A percentile compares a stretch with the other conserved stretches of the same genome.
phyloP scores from a whole-genome alignment of 768 basidiomycete species.

The Lyophyllum shimeji region DNA sequence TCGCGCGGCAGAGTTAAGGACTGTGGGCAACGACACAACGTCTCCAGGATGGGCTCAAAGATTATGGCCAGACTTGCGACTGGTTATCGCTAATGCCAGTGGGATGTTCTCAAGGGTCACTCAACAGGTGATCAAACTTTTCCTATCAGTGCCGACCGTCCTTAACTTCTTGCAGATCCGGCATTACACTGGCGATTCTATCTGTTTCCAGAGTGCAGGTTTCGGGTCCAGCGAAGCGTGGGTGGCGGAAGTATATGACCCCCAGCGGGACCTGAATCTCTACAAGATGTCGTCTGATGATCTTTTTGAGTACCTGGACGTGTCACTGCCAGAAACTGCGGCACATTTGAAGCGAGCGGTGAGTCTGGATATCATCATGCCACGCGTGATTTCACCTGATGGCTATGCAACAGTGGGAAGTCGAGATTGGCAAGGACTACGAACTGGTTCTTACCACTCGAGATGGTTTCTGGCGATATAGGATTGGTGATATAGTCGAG shows the following conservation, averaged over 20 bases:
- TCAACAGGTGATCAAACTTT: not conserved
- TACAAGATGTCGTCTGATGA: conserved; percentile 9
- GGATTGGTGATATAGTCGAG: conserved; percentile 9
- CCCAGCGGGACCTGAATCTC: not conserved
- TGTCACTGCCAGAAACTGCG: not conserved
- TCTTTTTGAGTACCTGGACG: conserved; percentile 9
- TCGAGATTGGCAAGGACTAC: conserved; percentile 4
- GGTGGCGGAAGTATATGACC: conserved; percentile 2
- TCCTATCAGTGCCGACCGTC: not conserved
- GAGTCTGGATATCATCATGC: not conserved
- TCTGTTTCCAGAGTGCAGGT: conserved; percentile 3
- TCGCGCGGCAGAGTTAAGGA: conserved; percentile 5
- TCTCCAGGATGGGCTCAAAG: conserved; percentile 6
- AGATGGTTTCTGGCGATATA: conserved; percentile 13
- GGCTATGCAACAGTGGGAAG: conserved; percentile 3
- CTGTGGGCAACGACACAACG: not conserved
- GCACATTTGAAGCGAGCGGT: not conserved
- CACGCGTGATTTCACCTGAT: not conserved
- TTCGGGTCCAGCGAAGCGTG: conserved; percentile 5
- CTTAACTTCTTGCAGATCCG: not conserved
- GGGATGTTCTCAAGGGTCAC: conserved; percentile 6
- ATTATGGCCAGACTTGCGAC: conserved; percentile 5
- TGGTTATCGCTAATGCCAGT: conserved; percentile 4
- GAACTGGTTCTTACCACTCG: conserved; percentile 10
- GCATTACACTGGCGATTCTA: conserved; percentile 2